Base-by-base conservation (phyloP, 2,329 filamentous ascomycete genomes). In the Penicillium olsonii region DNA sequence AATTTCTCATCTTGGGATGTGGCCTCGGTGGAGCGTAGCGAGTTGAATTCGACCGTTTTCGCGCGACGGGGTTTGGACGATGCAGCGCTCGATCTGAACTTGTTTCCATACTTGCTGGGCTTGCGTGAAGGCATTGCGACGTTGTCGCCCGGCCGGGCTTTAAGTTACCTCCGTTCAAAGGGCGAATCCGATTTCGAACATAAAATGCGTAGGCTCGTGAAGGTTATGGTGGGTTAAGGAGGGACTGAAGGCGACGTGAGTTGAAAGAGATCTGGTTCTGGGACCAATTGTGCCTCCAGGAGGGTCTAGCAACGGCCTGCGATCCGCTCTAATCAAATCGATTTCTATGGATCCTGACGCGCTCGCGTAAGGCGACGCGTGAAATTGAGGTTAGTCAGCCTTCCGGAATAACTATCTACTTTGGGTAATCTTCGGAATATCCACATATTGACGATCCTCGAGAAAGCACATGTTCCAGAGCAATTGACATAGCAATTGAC, bases 1-100 rank as follows among this genome's bases (percentile, higher is more conserved):
- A 90, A 84, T 71, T 90, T 95, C 73, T 99, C 94, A 78, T 96
- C 90, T 63, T 90, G 85, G 7, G 92, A 95, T 1, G 91, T 97
- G 44, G 83, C 87, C 77, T 99, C 95, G 46, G 84, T 85, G 48
- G 87, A 84, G 37, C 87, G 80, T 41, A 88, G 75, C 20, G 85
- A 84, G 7, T 87, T 86, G 27, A 89, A 84, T 49, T 92, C 85
- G 59, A 97, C 88, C 4, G 90, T 95, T 65, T 88, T 89, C 20
- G 84, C 78, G 63, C 81, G 82, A 46, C 78, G 78, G 42, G 79
- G 77, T 18, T 72, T 72, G 45, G 69, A 75, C 5, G 71, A 71
- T 35, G 75, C 63, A 38, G 69, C 66, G 31, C 61, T 60, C 8
- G 74, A 74, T 52, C 75, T 70, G 55, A 73, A 75, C 56, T 81